Percentiles rank a stretch among this genome's conserved stretches.
phyloP scores from a whole-genome alignment of 768 basidiomycete species.

The Candolleomyces eurysporus region DNA sequence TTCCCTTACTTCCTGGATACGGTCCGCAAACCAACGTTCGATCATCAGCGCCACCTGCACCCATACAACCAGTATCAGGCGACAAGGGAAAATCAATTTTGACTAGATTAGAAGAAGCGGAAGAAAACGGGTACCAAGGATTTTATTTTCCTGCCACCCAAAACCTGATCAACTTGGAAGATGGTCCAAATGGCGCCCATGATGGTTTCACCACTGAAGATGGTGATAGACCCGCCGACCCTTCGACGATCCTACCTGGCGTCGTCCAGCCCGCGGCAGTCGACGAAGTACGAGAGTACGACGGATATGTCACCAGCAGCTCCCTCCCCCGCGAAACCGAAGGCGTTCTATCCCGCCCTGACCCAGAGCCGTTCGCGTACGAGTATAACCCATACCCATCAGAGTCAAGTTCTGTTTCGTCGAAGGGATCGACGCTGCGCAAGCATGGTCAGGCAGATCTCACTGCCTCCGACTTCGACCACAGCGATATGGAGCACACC shows the following conservation, averaged over 20 bases:
- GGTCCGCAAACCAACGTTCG: conserved; percentile 80
- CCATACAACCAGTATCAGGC: conserved; percentile 34
- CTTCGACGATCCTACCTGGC: background rate
- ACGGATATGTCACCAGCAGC: conserved; percentile 11
- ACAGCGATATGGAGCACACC: background rate
- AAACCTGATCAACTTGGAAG: background rate
- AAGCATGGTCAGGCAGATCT: background rate
- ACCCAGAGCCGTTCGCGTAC: conserved; percentile 1
- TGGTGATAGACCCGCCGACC: background rate
- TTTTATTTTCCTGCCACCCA: conserved; percentile 62
- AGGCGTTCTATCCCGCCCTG: background rate
- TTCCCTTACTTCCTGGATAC: conserved; percentile 90
- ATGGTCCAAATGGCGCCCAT: background rate
- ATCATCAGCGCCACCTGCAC: conserved; percentile 62
- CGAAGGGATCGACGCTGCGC: background rate
- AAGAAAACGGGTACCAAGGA: conserved; percentile 88
- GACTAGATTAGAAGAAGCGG: conserved; percentile 76
- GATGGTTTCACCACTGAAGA: background rate
- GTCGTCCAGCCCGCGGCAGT: conserved; percentile 2
- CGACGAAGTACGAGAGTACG: conserved; percentile 9
- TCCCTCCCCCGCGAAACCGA: background rate
- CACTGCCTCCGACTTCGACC: background rate
- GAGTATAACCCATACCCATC: conserved; percentile 1
- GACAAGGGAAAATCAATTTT: conserved; percentile 41
- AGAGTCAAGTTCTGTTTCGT: background rate